Base-by-base conservation (phyloP, 371 early-diverging fungal genomes). In the Mucor sp. region DNA sequence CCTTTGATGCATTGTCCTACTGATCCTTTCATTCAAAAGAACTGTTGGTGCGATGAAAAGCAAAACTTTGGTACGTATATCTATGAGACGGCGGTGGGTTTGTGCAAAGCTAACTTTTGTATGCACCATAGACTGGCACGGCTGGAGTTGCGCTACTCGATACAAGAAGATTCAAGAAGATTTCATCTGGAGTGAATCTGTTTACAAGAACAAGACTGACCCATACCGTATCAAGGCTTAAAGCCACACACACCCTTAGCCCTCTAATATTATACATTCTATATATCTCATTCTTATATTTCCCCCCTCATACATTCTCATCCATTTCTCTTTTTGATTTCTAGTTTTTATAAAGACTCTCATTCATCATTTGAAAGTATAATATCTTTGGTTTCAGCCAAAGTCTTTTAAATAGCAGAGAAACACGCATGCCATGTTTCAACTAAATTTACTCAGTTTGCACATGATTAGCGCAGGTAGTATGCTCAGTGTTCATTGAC, bases 1-100 rank as follows among this genome's bases (percentile, higher is more conserved):
- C 88, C 88, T 35, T 80, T 88, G 48, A 69, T 73, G 43, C 90
- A 90, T 62, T 95, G 94, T 66, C 91, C 92, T 15, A 78, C 72
- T 47, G 88, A 80, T 48, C 75, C 75, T n/a, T 80, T 74, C 23
- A 48, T 83, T 6, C 81, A 84, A 37, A 70, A 77, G 33, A 85
- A 78, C n/a, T 90, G 89, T 30, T 71, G 79, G 33, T 89, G 88
- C 57, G 69, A 85, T 59, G 70, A 80, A 6, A 61, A 67, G 4
- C 74, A 83, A 6, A 85, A 80, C 58, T 78, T 82, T 70, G 88
- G 88, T 85, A 83, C 65, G 76, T 27, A 32, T 4, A 44, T n/a
- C 1, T 4, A 19, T n/a, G 85, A 70, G 85, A 86, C 62, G 81
- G 85, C 32, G 92, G 93, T 69, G 91, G 93, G 59, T 93, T 92